phyloP scores from a whole-genome alignment of 495 filamentous ascomycete species.

The Daldinia vernicosa region DNA sequence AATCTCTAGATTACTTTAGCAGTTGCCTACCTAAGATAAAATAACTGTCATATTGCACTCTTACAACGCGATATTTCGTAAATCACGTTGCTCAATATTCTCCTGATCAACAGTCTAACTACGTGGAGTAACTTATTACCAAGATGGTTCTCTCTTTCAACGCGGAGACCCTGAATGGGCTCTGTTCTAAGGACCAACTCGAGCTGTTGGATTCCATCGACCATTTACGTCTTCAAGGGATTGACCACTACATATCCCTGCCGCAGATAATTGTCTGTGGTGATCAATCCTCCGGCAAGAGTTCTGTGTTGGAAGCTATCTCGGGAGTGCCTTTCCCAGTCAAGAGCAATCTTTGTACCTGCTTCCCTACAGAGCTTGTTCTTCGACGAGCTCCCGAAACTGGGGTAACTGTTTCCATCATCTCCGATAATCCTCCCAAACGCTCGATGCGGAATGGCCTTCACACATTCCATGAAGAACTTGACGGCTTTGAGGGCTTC shows the following conservation, averaged over 20 bases:
- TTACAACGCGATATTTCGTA: too few relatives aligned
- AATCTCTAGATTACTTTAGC: too few relatives aligned
- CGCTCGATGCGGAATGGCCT: slow-evolving; percentile 47
- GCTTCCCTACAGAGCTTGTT: slow-evolving; percentile 64
- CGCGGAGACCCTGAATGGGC: slow-evolving; percentile 28
- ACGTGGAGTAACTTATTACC: background rate
- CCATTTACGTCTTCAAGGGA: slow-evolving; percentile 57
- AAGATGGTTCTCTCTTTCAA: slow-evolving; percentile 30
- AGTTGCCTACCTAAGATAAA: too few relatives aligned
- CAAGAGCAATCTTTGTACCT: slow-evolving; percentile 59
- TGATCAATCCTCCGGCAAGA: slow-evolving; percentile 68
- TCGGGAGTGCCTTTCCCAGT: slow-evolving; percentile 66
- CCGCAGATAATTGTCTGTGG: slow-evolving; percentile 70
- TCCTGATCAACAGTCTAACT: background rate
- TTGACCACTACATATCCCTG: slow-evolving; percentile 60
- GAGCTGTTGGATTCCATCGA: slow-evolving; percentile 64
- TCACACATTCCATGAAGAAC: slow-evolving; percentile 43
- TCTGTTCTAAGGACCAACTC: slow-evolving; percentile 35
- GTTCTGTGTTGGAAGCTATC: slow-evolving; percentile 70
- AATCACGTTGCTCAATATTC: background rate
- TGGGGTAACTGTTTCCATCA: slow-evolving; percentile 43
- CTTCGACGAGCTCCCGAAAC: slow-evolving; percentile 51
- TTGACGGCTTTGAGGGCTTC: slow-evolving; percentile 33
- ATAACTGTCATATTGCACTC: too few relatives aligned
- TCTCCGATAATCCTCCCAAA: slow-evolving; percentile 42